Conservation (phyloP, 1,284 basidiomycete genomes). For the Trametes hirsuta region DNA sequence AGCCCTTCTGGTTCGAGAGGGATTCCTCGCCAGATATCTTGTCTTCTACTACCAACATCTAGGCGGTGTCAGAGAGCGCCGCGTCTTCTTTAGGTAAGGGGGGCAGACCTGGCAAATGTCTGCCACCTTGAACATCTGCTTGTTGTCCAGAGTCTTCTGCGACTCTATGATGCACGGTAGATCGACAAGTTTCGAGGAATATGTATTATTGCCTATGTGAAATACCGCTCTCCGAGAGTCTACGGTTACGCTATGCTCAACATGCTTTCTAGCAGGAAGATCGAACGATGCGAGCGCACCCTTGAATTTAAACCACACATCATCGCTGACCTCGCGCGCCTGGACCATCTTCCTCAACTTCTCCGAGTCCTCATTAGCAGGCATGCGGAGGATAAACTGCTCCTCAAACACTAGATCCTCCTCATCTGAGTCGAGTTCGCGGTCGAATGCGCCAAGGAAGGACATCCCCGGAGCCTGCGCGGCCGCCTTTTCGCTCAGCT, state of each 20-base stretch:
- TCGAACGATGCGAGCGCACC: slow-evolving; percentile 49
- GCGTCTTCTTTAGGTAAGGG: slow-evolving; percentile 8
- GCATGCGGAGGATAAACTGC: slow-evolving; percentile 94
- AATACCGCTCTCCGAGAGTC: slow-evolving; percentile 93
- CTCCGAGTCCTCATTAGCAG: slow-evolving; percentile 81
- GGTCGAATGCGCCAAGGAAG: slow-evolving; percentile 87
- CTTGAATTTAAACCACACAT: slow-evolving; percentile 99
- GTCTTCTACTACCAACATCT: slow-evolving; percentile 90
- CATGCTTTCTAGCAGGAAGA: not conserved
- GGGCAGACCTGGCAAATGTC: slow-evolving; percentile 89
- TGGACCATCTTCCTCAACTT: slow-evolving; percentile 82
- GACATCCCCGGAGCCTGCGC: slow-evolving; percentile 78
- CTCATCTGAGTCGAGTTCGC: slow-evolving; percentile 94
- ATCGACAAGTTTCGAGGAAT: slow-evolving; percentile 94
- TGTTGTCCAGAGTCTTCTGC: slow-evolving; percentile 96
- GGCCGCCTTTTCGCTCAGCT: slow-evolving; percentile 79
- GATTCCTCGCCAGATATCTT: slow-evolving; percentile 75
- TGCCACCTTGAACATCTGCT: slow-evolving; percentile 97
- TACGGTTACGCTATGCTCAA: slow-evolving; percentile 33
- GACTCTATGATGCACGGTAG: slow-evolving; percentile 94
- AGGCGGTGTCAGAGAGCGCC: slow-evolving; percentile 1
- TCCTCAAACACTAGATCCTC: slow-evolving; percentile 97
- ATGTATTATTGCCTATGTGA: slow-evolving; percentile 81
- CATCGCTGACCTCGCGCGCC: slow-evolving; percentile 77
- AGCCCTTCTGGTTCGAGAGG: slow-evolving; percentile 58